Conservation (phyloP, 73 alveolate species). For the Tetrahymena elliotti region DNA sequence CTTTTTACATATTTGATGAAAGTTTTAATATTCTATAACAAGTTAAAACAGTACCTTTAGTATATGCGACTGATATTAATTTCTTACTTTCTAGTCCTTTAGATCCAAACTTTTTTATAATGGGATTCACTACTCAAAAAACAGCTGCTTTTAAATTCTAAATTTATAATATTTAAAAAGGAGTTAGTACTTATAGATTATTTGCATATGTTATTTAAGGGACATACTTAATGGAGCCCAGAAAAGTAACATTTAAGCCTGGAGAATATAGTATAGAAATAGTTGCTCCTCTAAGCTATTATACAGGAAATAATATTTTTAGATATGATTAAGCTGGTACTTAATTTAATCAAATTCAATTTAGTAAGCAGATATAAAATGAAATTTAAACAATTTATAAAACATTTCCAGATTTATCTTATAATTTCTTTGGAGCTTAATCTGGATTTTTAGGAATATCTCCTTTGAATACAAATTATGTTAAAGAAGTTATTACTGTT, state of each 20-base stretch:
- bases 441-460: not conserved
- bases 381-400: not conserved
- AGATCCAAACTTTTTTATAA: not conserved
- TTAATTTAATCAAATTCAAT: not conserved
- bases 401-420: not conserved
- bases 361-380: not conserved
- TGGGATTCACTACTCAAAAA: not conserved
- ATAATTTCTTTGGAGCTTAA: not conserved
- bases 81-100: not conserved
- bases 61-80: not conserved
- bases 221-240: not conserved
- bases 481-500: not conserved
- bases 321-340: not conserved
- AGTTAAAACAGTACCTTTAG: not conserved
- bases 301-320: not conserved
- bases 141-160: not conserved
- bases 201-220: not conserved
- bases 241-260: not conserved
- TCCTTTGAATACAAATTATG: not conserved
- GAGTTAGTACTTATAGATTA: not conserved
- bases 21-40: not conserved
- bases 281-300: not conserved
- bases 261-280: not conserved
- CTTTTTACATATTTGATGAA: not conserved
- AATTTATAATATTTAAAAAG: not conserved